Base-by-base conservation (phyloP, 2,329 filamentous ascomycete species). In the Alternaria longipes region DNA sequence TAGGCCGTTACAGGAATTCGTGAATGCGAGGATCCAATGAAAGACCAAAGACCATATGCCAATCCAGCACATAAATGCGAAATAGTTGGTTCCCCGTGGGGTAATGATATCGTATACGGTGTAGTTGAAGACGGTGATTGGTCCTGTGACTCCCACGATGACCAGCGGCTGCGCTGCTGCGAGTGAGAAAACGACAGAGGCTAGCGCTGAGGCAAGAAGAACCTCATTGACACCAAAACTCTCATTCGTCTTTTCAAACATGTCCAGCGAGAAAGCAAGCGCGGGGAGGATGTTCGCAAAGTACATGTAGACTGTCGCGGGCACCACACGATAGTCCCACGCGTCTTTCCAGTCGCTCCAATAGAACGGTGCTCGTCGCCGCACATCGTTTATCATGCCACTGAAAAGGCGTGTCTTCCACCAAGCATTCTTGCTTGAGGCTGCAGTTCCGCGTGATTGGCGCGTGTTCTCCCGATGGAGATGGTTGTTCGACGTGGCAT, bases 111-210 rank as follows among this genome's bases (percentile, higher is more conserved):
- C 90, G 81, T 94, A 97, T 3, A 97, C 92, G 4, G 93, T 97
- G 74, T 96, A 97, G 76, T 96, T 97, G 75, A 97, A 97, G 28
- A 97, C 92, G 16, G 93, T 96, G 59, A 97, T 97, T 4, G 93
- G 93, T n/a, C 91, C 91, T 11, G 93, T 96, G 3, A 97, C 93
- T 22, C 93, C 93, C 22, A 97, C 93, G 76, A 97, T 97, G 56
- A 94, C 92, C 59, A 97, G 81, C 7, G 93, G 93, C 75, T 97
- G 93, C 26, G 91, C 92, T 8, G 92, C 90, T 63, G 93, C 85
- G 1, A 96, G 68, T 3, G 91, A 84, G 76, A 97, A 97, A 1
- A 97, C 91, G 1, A 94, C 87, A 6, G 92, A 86, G 2, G 91
- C 93, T 8, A 97, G 82, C 2, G 96, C 93, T 2, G 92, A 96